These are phyloP conservation scores for Phyllostachys edulis DNA, from an alignment of 176 grass and related monocot genomes.

Conservation along the genomic window DNA sequence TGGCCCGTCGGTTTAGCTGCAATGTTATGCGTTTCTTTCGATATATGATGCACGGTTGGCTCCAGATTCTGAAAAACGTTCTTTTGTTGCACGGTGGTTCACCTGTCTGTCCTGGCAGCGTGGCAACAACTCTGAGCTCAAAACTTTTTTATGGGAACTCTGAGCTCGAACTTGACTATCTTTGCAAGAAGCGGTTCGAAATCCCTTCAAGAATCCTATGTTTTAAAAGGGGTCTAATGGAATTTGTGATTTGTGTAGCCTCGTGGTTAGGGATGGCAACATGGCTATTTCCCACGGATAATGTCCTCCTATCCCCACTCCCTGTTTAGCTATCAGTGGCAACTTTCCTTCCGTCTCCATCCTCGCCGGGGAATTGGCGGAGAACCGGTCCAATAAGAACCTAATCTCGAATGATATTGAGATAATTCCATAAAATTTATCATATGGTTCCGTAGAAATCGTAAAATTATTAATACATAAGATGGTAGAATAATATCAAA, in stretches of 20 bases:
- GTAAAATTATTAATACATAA: too few relatives aligned
- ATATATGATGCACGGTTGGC: neutral
- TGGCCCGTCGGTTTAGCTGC: neutral
- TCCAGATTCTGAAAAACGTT: neutral
- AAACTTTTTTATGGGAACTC: neutral
- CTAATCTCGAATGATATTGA: too few relatives aligned
- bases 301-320: too few relatives aligned
- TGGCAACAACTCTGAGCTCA: neutral
- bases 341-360: too few relatives aligned
- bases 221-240: neutral
- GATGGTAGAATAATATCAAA: too few relatives aligned
- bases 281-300: too few relatives aligned
- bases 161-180: neutral
- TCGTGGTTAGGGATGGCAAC: neutral
- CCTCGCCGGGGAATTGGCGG: too few relatives aligned
- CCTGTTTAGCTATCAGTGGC: too few relatives aligned
- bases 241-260: neutral
- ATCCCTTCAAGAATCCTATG: neutral
- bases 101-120: neutral
- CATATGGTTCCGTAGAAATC: too few relatives aligned
- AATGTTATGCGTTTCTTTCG: neutral
- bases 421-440: too few relatives aligned
- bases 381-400: too few relatives aligned
- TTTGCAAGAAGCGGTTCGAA: neutral
- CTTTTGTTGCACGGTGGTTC: neutral